phyloP scores from a whole-genome alignment of 2,329 filamentous ascomycete species.

The Ophiostoma sp. region DNA sequence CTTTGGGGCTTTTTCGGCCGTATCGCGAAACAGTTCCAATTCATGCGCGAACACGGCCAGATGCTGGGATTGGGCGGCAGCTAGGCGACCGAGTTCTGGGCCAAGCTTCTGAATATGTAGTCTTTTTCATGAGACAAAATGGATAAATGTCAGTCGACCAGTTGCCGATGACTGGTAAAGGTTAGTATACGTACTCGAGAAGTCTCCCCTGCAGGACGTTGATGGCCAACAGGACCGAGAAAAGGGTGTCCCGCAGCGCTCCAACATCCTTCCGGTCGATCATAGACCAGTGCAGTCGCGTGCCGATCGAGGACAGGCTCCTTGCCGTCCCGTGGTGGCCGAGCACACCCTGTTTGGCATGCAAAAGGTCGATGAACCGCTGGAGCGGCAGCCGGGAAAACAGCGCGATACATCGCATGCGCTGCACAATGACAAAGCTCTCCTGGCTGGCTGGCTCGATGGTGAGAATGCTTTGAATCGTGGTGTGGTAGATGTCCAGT shows the following conservation, averaged over 20 bases:
- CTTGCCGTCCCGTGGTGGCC: constrained; percentile 8
- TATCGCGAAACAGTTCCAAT: background rate
- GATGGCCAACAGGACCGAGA: background rate
- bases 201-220: constrained; percentile 1
- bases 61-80: background rate
- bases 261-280: background rate
- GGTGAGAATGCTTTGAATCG: constrained; percentile 5
- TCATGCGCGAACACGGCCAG: background rate
- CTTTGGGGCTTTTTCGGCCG: background rate
- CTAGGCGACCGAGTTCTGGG: background rate
- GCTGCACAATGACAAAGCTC: constrained; percentile 1
- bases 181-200: background rate
- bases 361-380: background rate
- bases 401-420: background rate
- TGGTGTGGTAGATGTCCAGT: too few species aligned
- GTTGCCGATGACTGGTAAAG: background rate
- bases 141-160: background rate
- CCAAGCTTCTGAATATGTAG: background rate
- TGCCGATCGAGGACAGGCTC: background rate
- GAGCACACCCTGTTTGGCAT: background rate
- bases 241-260: background rate
- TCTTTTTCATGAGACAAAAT: constrained; percentile 1
- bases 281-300: constrained; percentile 7
- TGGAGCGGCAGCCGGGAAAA: background rate
- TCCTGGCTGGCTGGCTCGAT: background rate